Base-by-base conservation (phyloP, 176 grass and related monocot genomes). In the Urochloa ruziziensis region DNA sequence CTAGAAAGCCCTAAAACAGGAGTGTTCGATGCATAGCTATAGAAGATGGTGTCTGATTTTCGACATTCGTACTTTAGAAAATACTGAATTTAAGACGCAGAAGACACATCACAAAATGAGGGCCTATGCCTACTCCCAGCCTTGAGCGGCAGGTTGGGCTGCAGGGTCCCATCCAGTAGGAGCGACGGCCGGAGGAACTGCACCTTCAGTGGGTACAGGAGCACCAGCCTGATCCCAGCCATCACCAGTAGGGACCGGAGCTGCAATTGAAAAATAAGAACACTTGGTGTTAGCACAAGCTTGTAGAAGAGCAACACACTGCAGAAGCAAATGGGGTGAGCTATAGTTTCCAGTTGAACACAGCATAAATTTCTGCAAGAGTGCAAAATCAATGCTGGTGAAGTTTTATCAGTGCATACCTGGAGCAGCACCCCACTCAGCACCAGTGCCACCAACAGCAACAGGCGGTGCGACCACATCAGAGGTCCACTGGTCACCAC, bases 171-270 rank as follows among this genome's bases (percentile, higher is more conserved):
- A 97, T 59, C 92, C 90, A 74, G 88, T 27, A 54, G 89, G n/a
- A 53, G 79, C 76, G 23, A 67, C 80, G n/a, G 66, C 71, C 0
- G 85, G 62, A 82, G 89, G 36, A 62, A 51, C 42, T 0, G 28
- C 85, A 40, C 59, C 83, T n/a, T 91, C 89, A 12, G 39, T 58
- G 49, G 80, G 64, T 40, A 48, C 73, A 43, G 91, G 87, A 10
- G 85, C 76, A 25, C 68, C 86, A 21, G 80, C 86, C 27, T 60
- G 51, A 74, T 92, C 94, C 94, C 94, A 97, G 62, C 92, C 94
- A 37, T 91, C 86, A 9, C n/a, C 92, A 46, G 59, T 90, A 77
- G 62, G 67, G 65, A 68, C 87, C 2, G 92, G 83, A 83, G 91
- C 92, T 92, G 92, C 61, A 85, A 25, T 34, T 7, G 13, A 80